These are phyloP conservation scores for Populus pruinosa DNA, from an alignment of 345 rosid genomes.

Conservation along the genomic window DNA sequence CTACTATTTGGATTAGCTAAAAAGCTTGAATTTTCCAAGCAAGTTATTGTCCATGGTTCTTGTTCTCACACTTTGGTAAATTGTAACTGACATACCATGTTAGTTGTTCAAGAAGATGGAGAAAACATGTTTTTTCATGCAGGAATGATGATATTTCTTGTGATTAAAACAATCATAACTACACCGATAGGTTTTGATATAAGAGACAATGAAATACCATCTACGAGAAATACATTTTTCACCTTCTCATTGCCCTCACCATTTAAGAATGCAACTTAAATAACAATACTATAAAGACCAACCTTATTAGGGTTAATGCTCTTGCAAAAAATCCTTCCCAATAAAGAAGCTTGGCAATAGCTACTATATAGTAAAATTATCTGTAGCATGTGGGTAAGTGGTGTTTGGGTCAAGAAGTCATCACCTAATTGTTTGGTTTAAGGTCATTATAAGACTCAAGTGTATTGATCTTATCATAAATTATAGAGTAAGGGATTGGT, in stretches of 20 bases:
- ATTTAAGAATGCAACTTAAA: slow-evolving; percentile 33
- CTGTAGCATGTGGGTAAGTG: too few species aligned
- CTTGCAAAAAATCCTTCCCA: slow-evolving; percentile 40
- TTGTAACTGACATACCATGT: slow-evolving; percentile 33
- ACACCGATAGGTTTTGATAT: slow-evolving; percentile 37
- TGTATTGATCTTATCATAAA: too few species aligned
- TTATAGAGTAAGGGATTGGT: too few species aligned
- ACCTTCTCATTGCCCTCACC: slow-evolving; percentile 38
- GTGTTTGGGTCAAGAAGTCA: too few species aligned
- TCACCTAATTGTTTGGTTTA: too few species aligned
- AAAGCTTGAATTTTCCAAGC: slow-evolving; percentile 37
- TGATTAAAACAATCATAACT: slow-evolving; percentile 41
- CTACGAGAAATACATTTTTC: slow-evolving; percentile 32
- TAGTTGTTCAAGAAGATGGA: slow-evolving; percentile 37
- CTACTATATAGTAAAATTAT: slow-evolving; percentile 1
- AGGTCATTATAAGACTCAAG: too few species aligned
- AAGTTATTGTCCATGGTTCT: slow-evolving; percentile 35
- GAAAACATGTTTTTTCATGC: slow-evolving; percentile 43
- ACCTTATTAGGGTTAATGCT: slow-evolving; percentile 46
- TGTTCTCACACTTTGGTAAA: slow-evolving; percentile 41
- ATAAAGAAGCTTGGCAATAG: slow-evolving; percentile 38
- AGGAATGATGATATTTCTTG: slow-evolving; percentile 38
- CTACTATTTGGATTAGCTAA: too few species aligned
- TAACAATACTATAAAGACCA: slow-evolving; percentile 41
- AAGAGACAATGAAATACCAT: slow-evolving; percentile 33